Base-by-base conservation (phyloP, 768 basidiomycete genomes). In the Omphalotus guepiniiformis region DNA sequence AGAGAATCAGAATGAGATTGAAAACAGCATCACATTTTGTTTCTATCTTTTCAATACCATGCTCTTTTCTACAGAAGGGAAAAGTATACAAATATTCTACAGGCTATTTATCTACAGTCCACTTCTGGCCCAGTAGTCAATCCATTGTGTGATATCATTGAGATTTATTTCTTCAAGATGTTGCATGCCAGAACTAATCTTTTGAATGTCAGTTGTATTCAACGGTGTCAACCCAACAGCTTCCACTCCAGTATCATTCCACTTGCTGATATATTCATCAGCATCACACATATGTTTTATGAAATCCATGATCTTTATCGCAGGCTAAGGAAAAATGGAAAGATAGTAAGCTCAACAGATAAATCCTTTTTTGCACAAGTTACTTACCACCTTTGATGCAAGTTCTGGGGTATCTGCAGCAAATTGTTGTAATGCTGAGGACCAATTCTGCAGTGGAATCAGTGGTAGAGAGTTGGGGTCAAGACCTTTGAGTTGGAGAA, bases 181-280 rank as follows among this genome's bases (percentile, higher is more conserved):
- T 3, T 19, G 5, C 9, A 46, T 46, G 13, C 4, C 29, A 12
- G 21, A 25, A 18, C 35, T 37, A 6, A 46, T 22, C 4, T 16
- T 22, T 18, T 46, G 32, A 12, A 46, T 37, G 27, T 46, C 26
- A 11, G 7, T 22, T 26, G 21, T 36, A 23, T 16, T 36, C 21
- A 46, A 16, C 16, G 44, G 21, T 7, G 44, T 27, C 11, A 44
- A 22, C 21, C 44, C 44, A 37, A 46, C 34, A 9, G 44, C 44
- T 18, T 46, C 44, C 23, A 26, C 34, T 12, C 39, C 18, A 9
- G 21, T 19, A 9, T 22, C 21, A 12, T 25, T n/a, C 21, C 26
- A 19, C 39, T 39, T 39, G 11, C n/a, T 39, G 5, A 39, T 19
- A 39, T 19, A 9, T 25, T 39, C 39, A n/a, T 39, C 39, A 39